These are phyloP conservation scores for Arthrinium puccinioides DNA, from an alignment of 2,329 filamentous ascomycete genomes.

Conservation along the genomic window DNA sequence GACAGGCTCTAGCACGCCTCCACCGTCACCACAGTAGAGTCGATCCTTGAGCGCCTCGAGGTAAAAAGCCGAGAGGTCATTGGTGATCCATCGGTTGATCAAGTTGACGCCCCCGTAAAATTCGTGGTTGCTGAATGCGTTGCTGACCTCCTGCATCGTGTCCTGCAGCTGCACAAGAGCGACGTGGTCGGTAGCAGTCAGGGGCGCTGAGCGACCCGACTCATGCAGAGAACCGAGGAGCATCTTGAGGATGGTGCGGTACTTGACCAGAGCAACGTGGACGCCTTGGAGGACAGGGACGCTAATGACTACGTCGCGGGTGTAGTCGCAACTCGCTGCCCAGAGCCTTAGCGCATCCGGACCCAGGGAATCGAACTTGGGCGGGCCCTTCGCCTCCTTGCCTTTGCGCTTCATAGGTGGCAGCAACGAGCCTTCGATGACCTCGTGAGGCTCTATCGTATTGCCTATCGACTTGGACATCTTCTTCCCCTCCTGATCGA, in stretches of 20 bases:
- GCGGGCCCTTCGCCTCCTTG: conserved; percentile 35
- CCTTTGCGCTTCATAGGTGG: conserved; percentile 59
- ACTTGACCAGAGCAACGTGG: conserved; percentile 74
- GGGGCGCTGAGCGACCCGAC: conserved; percentile 38
- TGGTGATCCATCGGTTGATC: conserved; percentile 75
- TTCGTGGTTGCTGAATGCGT: conserved; percentile 63
- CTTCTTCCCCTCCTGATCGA: conserved; percentile 86
- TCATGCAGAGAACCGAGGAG: conserved; percentile 68
- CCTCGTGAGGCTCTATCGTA: conserved; percentile 69
- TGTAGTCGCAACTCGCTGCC: conserved; percentile 90
- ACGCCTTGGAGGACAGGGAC: conserved; percentile 69
- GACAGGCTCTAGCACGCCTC: conserved; percentile 58
- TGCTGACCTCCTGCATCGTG: conserved; percentile 56
- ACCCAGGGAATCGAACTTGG: conserved; percentile 63
- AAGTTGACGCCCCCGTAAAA: conserved; percentile 71
- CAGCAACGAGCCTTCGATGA: conserved; percentile 77
- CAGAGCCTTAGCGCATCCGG: conserved; percentile 83
- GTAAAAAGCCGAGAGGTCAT: conserved; percentile 87
- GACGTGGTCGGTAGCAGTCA: conserved; percentile 63
- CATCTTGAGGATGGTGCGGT: conserved; percentile 85
- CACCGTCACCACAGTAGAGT: conserved; percentile 73
- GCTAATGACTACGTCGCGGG: conserved; percentile 76
- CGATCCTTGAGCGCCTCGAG: conserved; percentile 88
- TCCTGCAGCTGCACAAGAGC: conserved; percentile 68
- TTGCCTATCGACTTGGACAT: conserved; percentile 99